These are phyloP conservation scores for Oryza coarctata DNA, from an alignment of 176 grass and related monocot species.

Conservation along the genomic window DNA sequence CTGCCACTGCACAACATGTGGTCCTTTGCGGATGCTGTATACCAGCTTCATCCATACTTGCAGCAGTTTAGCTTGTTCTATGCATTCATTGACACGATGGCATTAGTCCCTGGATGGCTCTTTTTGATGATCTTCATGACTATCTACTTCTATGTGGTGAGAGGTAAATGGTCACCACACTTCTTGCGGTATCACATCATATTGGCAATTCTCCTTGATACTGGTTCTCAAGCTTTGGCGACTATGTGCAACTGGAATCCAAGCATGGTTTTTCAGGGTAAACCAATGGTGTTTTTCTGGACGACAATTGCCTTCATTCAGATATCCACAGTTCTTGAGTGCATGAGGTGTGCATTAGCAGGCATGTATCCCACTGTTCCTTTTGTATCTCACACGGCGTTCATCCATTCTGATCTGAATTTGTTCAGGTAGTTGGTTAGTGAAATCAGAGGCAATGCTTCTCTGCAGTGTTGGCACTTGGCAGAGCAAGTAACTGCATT, in stretches of 20 bases:
- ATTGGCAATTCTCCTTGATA: constrained; percentile 80
- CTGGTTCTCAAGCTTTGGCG: constrained; percentile 58
- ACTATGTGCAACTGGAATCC: constrained; percentile 78
- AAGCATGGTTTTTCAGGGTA: constrained; percentile 56
- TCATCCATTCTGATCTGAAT: constrained; percentile 81
- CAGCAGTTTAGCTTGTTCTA: constrained; percentile 59
- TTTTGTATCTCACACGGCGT: constrained; percentile 71
- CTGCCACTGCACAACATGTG: constrained; percentile 86
- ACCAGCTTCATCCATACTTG: constrained; percentile 70
- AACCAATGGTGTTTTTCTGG: constrained; percentile 72
- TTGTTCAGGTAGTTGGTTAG: constrained; percentile 57
- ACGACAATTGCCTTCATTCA: constrained; percentile 70
- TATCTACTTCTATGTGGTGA: constrained; percentile 75
- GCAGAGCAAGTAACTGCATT: constrained; percentile 6
- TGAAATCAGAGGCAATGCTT: constrained; percentile 3
- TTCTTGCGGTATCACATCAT: constrained; percentile 84
- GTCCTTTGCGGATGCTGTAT: constrained; percentile 69
- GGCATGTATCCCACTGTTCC: constrained; percentile 72
- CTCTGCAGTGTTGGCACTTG: background rate
- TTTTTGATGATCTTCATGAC: constrained; percentile 64
- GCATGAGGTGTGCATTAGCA: constrained; percentile 69
- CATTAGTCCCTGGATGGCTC: constrained; percentile 67
- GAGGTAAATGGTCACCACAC: constrained; percentile 77
- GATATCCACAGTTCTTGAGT: constrained; percentile 76
- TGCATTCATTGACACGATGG: constrained; percentile 81